Base-by-base conservation (phyloP, 441 rosid species). In the Pelargonium myrrhifolium region DNA sequence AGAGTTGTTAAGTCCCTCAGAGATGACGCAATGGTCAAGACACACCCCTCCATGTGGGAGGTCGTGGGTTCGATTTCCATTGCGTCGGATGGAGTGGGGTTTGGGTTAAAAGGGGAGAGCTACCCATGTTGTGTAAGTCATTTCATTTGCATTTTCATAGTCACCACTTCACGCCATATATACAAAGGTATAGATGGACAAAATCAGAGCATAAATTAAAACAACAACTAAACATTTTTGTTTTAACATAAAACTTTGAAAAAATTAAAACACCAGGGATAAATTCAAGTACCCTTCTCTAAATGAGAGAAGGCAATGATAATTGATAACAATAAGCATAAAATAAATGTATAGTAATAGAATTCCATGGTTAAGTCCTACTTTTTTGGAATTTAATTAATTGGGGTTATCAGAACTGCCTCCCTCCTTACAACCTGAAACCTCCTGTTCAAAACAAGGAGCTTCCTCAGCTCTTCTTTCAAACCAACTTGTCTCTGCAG, bases 271-370 rank as follows among this genome's bases (percentile, higher is more conserved):
- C 59, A 22, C 21, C 60, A 15, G 3, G 24, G 11, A 17, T 64
- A 22, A 74, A 69, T 59, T 72, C 66, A 72, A 21, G 74, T 68
- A 67, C 62, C 78, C 71, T 66, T 72, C 76, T 65, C 28, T 68
- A 68, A 73, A 69, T 77, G 62, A 62, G 10, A 73, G 75, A 76
- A 77, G 78, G 78, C 39, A 72, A 73, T 26, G 64, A 71, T 62
- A 68, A 64, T 20, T 26, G n/a, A n/a, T 26, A 26, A 26, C 2
- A 35, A 35, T 35, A 35, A 35, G 39, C 39, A 35, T 35, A 35
- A 35, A 35, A 14, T 12, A 47, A 12, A 47, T 55, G 11, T 22
- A 55, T 18, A 55, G 26, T 11, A 55, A 18, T 55, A 17, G 60
- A 6, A 17, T 10, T 45, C 0, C 72, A 67, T 58, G 58, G 26